phyloP scores from a whole-genome alignment of 768 basidiomycete species.

The Tulasnella calospora region DNA sequence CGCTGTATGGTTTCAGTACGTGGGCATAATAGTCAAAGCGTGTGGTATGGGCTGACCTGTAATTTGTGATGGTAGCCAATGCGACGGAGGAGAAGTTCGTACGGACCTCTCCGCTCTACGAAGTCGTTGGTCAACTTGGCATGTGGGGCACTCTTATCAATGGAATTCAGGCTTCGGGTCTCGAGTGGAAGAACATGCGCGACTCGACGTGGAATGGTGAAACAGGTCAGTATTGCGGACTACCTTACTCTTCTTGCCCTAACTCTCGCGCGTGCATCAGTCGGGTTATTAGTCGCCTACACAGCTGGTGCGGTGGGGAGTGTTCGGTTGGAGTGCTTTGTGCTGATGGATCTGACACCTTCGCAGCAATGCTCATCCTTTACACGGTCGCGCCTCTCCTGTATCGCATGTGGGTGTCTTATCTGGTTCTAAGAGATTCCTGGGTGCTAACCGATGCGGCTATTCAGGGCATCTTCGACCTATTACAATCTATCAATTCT shows the following conservation, averaged over 20 bases:
- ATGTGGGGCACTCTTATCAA: slow-evolving; percentile 80
- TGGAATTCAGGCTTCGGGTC: slow-evolving; percentile 62
- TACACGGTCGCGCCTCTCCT: slow-evolving; percentile 83
- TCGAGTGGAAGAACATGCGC: slow-evolving; percentile 66
- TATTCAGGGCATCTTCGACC: slow-evolving; percentile 61
- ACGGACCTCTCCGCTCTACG: slow-evolving; percentile 70
- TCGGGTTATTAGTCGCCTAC: slow-evolving; percentile 52
- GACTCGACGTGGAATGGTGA: slow-evolving; percentile 65
- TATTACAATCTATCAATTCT: slow-evolving; percentile 81
- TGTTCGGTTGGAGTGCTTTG: background rate
- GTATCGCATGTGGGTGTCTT: slow-evolving; percentile 56
- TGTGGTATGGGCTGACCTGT: background rate
- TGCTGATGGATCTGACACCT: background rate
- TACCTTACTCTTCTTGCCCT: background rate
- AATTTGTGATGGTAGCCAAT: slow-evolving; percentile 50
- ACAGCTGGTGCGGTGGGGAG: slow-evolving; percentile 38
- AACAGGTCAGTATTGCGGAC: slow-evolving; percentile 48
- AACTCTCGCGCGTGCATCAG: slow-evolving; percentile 33
- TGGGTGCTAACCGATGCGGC: background rate
- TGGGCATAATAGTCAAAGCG: slow-evolving; percentile 28
- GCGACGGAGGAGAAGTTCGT: slow-evolving; percentile 88
- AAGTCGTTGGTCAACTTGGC: slow-evolving; percentile 81
- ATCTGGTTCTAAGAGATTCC: background rate
- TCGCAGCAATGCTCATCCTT: slow-evolving; percentile 69
- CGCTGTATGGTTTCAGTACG: slow-evolving; percentile 80